Percentiles rank a stretch among this genome's conserved stretches.
These are phyloP conservation scores for Hydrangea macrophylla DNA, from an alignment of 148 eudicot genomes.

Conservation along the genomic window DNA sequence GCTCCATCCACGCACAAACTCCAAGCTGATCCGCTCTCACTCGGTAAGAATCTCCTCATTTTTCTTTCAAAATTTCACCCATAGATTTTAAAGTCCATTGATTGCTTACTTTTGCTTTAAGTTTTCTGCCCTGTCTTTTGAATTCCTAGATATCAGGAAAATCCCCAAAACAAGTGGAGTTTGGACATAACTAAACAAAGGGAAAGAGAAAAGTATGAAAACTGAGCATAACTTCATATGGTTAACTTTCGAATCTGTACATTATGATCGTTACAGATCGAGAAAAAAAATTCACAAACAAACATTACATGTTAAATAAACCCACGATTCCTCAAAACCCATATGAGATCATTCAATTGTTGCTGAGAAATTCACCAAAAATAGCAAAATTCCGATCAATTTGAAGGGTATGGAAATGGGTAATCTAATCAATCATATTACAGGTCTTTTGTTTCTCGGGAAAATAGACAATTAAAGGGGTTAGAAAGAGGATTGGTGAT, in stretches of 20 bases:
- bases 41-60: too few species aligned
- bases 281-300: constrained; percentile 20
- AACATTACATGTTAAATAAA: constrained; percentile 31
- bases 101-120: too few species aligned
- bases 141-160: constrained; percentile 9
- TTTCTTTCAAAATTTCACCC: too few species aligned
- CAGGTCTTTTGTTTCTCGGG: constrained; percentile 10
- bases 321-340: constrained; percentile 35
- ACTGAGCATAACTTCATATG: constrained; percentile 18
- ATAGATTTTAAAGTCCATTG: too few species aligned
- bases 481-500: constrained; percentile 12
- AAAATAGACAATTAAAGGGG: constrained; percentile 1
- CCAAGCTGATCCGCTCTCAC: too few species aligned
- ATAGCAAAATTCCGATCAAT: constrained; percentile 22
- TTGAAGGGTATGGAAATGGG: constrained; percentile 18
- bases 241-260: constrained; percentile 24
- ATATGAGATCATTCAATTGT: constrained; percentile 22
- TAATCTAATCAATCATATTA: constrained; percentile 18
- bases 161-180: background rate
- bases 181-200: constrained; percentile 8
- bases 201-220: constrained; percentile 9
- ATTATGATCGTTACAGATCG: constrained; percentile 46
- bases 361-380: constrained; percentile 13
- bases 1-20: too few species aligned
- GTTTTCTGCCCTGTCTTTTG: too few species aligned